Evolutionary conservation across 2,329 filamentous ascomycete species (phyloP).

Genomic region (Ascochyta koolunga): DNA sequence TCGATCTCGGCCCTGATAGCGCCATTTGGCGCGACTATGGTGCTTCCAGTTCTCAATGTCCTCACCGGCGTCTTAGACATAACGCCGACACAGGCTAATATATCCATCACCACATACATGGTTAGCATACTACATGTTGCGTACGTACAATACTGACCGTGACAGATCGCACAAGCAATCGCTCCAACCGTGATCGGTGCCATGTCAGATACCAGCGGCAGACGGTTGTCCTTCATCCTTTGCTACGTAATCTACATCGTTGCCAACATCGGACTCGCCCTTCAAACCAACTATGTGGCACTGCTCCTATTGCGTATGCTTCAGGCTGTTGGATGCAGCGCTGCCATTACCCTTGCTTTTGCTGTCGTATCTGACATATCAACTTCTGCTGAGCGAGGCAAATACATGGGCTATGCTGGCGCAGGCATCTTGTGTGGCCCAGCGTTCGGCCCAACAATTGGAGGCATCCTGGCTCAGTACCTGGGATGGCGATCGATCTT

Average conservation of each 20-base stretch:
- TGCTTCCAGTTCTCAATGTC: slow-evolving; percentile 46
- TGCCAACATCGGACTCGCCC: slow-evolving; percentile 45
- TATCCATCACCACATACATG: slow-evolving; percentile 60
- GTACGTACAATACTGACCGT: slow-evolving; percentile 11
- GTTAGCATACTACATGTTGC: slow-evolving; percentile 17
- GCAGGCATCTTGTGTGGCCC: slow-evolving; percentile 51
- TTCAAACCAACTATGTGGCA: slow-evolving; percentile 46
- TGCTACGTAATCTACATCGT: slow-evolving; percentile 47
- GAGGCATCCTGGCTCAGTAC: slow-evolving; percentile 35
- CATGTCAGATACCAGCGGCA: slow-evolving; percentile 59
- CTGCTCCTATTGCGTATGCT: slow-evolving; percentile 45
- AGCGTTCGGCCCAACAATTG: slow-evolving; percentile 45
- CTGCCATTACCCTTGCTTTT: slow-evolving; percentile 63
- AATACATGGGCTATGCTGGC: slow-evolving; percentile 73
- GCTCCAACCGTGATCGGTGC: slow-evolving; percentile 60
- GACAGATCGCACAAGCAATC: slow-evolving; percentile 55
- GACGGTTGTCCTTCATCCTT: slow-evolving; percentile 59
- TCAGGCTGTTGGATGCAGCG: slow-evolving; percentile 50
- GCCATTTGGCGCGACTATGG: slow-evolving; percentile 50
- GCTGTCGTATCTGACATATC: slow-evolving; percentile 76
- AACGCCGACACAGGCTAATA: slow-evolving; percentile 53
- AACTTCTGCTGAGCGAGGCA: slow-evolving; percentile 72
- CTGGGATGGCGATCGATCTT: slow-evolving; percentile 51
- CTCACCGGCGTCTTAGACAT: slow-evolving; percentile 49
- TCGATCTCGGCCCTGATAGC: slow-evolving; percentile 56